phyloP scores from a whole-genome alignment of 257 asterid species.

The Primulina eburnea region DNA sequence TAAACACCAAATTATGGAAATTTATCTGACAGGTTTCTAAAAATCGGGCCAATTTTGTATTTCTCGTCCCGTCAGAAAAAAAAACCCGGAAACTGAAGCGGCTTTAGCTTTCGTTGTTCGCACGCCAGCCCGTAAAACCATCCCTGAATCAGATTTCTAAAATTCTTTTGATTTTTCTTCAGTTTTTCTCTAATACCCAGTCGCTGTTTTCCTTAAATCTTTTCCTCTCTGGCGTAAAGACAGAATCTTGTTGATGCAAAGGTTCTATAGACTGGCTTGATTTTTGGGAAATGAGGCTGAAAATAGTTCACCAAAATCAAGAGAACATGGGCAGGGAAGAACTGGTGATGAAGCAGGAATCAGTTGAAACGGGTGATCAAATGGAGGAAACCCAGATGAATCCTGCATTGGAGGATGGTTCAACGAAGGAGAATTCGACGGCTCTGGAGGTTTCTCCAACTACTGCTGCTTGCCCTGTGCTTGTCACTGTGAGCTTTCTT shows the following conservation, averaged over 20 bases:
- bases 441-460: conserved; percentile 28
- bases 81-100: not conserved
- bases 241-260: no score
- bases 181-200: not conserved
- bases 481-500: conserved; percentile 34
- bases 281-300: conserved; percentile 54
- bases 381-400: conserved; percentile 28
- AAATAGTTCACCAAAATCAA: conserved; percentile 65
- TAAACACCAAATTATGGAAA: not conserved
- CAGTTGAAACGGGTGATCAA: conserved; percentile 21
- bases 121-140: not conserved
- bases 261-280: conserved; percentile 5
- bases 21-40: not conserved
- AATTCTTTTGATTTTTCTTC: not conserved
- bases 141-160: not conserved
- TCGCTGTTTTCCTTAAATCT: not conserved
- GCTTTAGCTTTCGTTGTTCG: not conserved
- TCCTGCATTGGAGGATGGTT: conserved; percentile 24
- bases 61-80: not conserved
- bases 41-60: not conserved
- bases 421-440: conserved; percentile 25
- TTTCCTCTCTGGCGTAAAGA: not conserved
- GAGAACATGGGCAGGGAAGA: conserved; percentile 37
- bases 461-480: conserved; percentile 29
- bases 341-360: conserved; percentile 32